phyloP scores from a whole-genome alignment of 164 flowering plant genomes.

The Aristolochia californica region DNA sequence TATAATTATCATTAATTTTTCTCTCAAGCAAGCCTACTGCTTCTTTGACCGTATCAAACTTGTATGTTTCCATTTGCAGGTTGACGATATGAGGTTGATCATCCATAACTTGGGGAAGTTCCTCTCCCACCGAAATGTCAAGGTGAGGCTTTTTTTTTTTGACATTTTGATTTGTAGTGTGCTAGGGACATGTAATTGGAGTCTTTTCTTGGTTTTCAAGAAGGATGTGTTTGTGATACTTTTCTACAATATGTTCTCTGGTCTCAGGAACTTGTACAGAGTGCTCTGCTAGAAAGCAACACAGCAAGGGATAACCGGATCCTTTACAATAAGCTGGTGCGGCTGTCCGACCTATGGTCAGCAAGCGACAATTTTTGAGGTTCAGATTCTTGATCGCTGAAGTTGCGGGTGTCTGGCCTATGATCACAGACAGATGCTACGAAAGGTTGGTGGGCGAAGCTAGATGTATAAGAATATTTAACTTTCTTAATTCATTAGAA shows the following conservation, averaged over 20 bases:
- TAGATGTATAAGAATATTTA: no score
- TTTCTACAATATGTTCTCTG: background rate
- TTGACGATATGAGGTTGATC: constrained; percentile 83
- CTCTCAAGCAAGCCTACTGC: no score
- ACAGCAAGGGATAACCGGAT: constrained; percentile 85
- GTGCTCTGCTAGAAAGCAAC: constrained; percentile 82
- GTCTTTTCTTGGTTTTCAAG: background rate
- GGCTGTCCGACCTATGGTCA: constrained; percentile 21
- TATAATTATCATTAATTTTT: constrained; percentile 7
- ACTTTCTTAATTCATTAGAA: no score
- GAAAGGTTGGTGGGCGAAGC: no score
- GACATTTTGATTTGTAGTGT: background rate
- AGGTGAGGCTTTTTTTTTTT: constrained; percentile 39
- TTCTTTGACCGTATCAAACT: no score
- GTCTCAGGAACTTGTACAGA: constrained; percentile 90
- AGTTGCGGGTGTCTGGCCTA: no score
- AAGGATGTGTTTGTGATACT: background rate
- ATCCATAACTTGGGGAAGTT: constrained; percentile 78
- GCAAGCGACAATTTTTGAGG: no score
- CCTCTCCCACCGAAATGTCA: constrained; percentile 84
- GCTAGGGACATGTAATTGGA: background rate
- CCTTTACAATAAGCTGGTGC: constrained; percentile 71
- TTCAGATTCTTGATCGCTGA: no score
- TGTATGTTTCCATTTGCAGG: constrained; percentile 32
- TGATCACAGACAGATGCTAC: no score